Evolutionary conservation across 345 rosid genomes (phyloP).

Genomic region (Citrus medica): DNA sequence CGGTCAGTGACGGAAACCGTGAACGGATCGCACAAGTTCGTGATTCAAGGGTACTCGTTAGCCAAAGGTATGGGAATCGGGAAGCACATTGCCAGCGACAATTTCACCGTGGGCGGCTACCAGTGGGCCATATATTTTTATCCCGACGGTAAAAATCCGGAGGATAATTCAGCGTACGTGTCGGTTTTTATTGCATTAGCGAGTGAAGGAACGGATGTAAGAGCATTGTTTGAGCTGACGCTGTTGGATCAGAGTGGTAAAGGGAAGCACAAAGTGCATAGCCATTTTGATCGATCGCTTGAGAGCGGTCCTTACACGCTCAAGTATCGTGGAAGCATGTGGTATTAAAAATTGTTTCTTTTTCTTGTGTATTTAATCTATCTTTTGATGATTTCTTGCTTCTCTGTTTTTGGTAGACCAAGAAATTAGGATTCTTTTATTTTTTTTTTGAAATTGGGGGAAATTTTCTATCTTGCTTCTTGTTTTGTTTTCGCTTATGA

Average conservation of each 20-base stretch:
- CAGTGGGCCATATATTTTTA: constrained; percentile 73
- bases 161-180: constrained; percentile 56
- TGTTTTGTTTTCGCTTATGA: too few relatives aligned
- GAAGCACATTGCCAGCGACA: constrained; percentile 65
- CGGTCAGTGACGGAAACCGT: constrained; percentile 51
- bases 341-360: constrained; percentile 17
- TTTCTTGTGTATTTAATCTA: background rate
- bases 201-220: constrained; percentile 64
- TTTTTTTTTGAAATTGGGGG: too few relatives aligned
- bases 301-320: constrained; percentile 70
- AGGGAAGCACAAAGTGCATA: constrained; percentile 64
- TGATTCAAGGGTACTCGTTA: constrained; percentile 52
- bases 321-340: constrained; percentile 59
- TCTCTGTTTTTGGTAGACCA: too few relatives aligned
- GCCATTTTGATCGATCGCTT: constrained; percentile 68
- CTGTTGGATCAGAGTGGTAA: constrained; percentile 74
- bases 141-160: constrained; percentile 67
- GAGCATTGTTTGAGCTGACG: constrained; percentile 65
- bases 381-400: too few relatives aligned
- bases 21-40: constrained; percentile 52
- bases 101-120: constrained; percentile 60
- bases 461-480: too few relatives aligned
- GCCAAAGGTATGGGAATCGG: constrained; percentile 74
- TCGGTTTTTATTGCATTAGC: constrained; percentile 70
- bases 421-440: too few relatives aligned